phyloP scores from a whole-genome alignment of 768 basidiomycete genomes.

The Leccinum obscurum region DNA sequence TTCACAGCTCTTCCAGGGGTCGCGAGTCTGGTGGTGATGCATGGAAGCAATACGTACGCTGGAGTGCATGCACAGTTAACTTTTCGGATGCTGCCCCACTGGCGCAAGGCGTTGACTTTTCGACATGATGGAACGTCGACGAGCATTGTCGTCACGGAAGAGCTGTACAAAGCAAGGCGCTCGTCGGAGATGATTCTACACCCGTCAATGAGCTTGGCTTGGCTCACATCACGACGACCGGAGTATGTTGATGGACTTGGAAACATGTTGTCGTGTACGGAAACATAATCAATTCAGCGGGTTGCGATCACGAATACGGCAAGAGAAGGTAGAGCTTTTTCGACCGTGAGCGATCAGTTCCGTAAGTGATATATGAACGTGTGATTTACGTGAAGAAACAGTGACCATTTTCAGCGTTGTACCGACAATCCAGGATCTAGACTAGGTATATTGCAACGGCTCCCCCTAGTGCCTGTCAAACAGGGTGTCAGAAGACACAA shows the following conservation, averaged over 20 bases:
- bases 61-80: slow-evolving; percentile 92
- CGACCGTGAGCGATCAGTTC: slow-evolving; percentile 33
- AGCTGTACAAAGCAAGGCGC: slow-evolving; percentile 10
- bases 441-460: slow-evolving; percentile 19
- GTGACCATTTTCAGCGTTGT: slow-evolving; percentile 21
- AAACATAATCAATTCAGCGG: slow-evolving; percentile 12
- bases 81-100: slow-evolving; percentile 87
- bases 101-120: slow-evolving; percentile 91
- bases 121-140: slow-evolving; percentile 36
- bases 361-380: slow-evolving; percentile 37
- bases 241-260: slow-evolving; percentile 12
- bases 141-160: slow-evolving; percentile 1
- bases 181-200: slow-evolving; percentile 12
- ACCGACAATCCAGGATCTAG: slow-evolving; percentile 35
- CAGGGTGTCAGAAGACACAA: slow-evolving; percentile 34
- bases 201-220: slow-evolving; percentile 22
- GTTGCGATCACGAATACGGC: slow-evolving; percentile 27
- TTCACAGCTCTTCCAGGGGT: slow-evolving; percentile 55
- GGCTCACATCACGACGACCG: slow-evolving; percentile 28
- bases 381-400: slow-evolving; percentile 17
- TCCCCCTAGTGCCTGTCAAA: slow-evolving; percentile 32
- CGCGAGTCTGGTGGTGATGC: slow-evolving; percentile 96
- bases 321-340: slow-evolving; percentile 13
- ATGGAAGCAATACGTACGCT: slow-evolving; percentile 97
- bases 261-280: slow-evolving; percentile 10